Evolutionary conservation across 495 filamentous ascomycete genomes (phyloP), one percentile per base, ranked within the genome.

Genomic region (Corynascus novoguineensis): DNA sequence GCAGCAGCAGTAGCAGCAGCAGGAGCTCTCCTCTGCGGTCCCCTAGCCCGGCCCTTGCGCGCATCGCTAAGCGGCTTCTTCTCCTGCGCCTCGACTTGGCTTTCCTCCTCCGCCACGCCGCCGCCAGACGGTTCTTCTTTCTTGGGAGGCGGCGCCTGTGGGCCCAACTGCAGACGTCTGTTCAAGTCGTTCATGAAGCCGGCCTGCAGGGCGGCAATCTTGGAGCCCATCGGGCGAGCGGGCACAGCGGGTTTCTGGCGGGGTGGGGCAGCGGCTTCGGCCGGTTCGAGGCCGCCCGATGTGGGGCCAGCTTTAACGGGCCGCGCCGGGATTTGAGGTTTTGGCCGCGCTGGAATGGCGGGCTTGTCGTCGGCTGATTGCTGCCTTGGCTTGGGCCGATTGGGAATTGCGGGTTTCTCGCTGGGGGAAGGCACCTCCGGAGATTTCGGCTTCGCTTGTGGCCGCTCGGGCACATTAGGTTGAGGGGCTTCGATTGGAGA

Each of bases 121-220:
- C n/a, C n/a, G n/a, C n/a, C n/a, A n/a, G n/a, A n/a, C n/a, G 75
- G 51, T 60, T 89, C 87, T 63, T 87, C 83, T 74, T 89, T 87
- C 61, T 66, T 64, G 0, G 47, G 9, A 52, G 84, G 83, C 22
- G 83, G 82, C 19, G 74, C 81, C 59, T 86, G 84, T 12, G 90
- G 92, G 14, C 95, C 93, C 7, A 91, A 69, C 68, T 87, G 84
- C 37, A 98, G 75, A 15, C 90, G 83, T 15, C 86, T 87, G 68
- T 97, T 93, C 37, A 98, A 72, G 66, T 97, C 92, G 28, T 81
- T 86, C 75, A 97, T 81, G 72, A 97, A 97, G 4, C 89, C 90
- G 15, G 87, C 86, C 71, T 93, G 89, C 50, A 97, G 67, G 22
- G 91, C 88, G 15, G 91, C 90, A 64, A 98, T 93, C 74, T 97